A percentile compares a stretch with the other conserved stretches of the same genome.
Conservation (phyloP, 805 yeast genomes). For the Wickerhamiella parazyma region DNA sequence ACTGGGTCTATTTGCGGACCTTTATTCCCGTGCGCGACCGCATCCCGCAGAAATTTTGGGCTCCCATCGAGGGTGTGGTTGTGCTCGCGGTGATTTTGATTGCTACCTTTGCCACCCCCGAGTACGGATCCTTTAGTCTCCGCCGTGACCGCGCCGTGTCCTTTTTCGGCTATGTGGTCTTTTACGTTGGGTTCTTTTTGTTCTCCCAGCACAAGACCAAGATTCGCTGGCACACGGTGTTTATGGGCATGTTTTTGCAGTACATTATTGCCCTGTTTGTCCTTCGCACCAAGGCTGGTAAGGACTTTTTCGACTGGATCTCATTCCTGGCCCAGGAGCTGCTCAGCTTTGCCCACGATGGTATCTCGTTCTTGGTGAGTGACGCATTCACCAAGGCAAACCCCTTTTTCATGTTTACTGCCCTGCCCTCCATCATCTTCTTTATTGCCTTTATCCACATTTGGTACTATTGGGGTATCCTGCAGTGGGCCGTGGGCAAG, state of each 20-base stretch:
- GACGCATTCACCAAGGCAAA: conserved; percentile 27
- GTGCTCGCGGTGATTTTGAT: conserved; percentile 37
- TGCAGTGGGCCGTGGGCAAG: conserved; percentile 48
- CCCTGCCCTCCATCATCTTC: conserved; percentile 49
- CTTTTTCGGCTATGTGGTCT: conserved; percentile 40
- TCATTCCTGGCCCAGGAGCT: conserved; percentile 43
- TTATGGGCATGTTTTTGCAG: conserved; percentile 47
- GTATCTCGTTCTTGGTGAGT: conserved; percentile 45
- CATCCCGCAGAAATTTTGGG: conserved; percentile 33
- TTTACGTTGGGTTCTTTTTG: conserved; percentile 32
- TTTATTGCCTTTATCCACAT: conserved; percentile 51
- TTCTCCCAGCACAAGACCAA: conserved; percentile 35
- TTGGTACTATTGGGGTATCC: conserved; percentile 43
- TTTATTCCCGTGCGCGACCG: conserved; percentile 19
- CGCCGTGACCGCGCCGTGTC: conserved; percentile 44
- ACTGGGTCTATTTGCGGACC: conserved; percentile 25
- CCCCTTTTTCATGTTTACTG: conserved; percentile 42
- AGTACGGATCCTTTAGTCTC: conserved; percentile 33
- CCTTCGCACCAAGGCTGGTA: conserved; percentile 45
- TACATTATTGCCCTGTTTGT: conserved; percentile 47
- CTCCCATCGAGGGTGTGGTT: conserved; percentile 33
- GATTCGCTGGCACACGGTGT: conserved; percentile 46
- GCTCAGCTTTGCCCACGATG: conserved; percentile 43
- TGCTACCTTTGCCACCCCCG: conserved; percentile 40
- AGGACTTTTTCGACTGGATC: conserved; percentile 48